Conservation (phyloP, 192 early-diverging fungal genomes). For the Coemansia reversa region DNA sequence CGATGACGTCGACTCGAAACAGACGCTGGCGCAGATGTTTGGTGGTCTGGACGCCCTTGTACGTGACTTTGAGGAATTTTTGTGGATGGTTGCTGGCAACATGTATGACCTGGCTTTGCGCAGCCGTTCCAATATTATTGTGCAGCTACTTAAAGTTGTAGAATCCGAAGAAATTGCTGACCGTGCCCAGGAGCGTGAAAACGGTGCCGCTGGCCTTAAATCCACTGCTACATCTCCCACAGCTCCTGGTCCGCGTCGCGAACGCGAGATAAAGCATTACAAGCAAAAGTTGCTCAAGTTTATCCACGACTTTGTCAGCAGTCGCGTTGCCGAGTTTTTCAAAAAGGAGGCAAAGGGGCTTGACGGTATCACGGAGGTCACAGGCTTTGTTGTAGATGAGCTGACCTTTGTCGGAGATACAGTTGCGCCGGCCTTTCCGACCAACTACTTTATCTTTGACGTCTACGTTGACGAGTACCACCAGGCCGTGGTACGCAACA, state of each 20-base stretch:
- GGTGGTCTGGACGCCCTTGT: conserved; percentile 74
- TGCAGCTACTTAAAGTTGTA: conserved; percentile 90
- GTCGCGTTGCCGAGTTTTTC: conserved; percentile 58
- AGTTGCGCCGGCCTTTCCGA: conserved; percentile 82
- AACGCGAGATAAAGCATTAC: conserved; percentile 46
- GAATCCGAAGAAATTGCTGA: conserved; percentile 92
- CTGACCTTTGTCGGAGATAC: conserved; percentile 86
- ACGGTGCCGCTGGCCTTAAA: conserved; percentile 25
- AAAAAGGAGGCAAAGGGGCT: conserved; percentile 49
- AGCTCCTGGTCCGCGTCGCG: conserved; percentile 24
- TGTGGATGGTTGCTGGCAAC: conserved; percentile 82
- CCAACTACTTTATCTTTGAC: conserved; percentile 92
- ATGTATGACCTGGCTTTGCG: conserved; percentile 77
- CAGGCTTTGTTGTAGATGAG: conserved; percentile 86
- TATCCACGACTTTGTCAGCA: conserved; percentile 33
- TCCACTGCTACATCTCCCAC: conserved; percentile 8
- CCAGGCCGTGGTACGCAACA: conserved; percentile 79
- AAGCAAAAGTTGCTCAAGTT: conserved; percentile 49
- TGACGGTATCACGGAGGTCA: conserved; percentile 50
- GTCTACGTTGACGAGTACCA: conserved; percentile 96
- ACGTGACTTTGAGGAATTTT: conserved; percentile 78
- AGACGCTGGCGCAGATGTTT: conserved; percentile 87
- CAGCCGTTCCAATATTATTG: conserved; percentile 69
- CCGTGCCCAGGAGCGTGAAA: conserved; percentile 43
- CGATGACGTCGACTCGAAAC: conserved; percentile 71